These are phyloP conservation scores for Hyaloscypha variabilis DNA, from an alignment of 495 filamentous ascomycete species.

Conservation along the genomic window DNA sequence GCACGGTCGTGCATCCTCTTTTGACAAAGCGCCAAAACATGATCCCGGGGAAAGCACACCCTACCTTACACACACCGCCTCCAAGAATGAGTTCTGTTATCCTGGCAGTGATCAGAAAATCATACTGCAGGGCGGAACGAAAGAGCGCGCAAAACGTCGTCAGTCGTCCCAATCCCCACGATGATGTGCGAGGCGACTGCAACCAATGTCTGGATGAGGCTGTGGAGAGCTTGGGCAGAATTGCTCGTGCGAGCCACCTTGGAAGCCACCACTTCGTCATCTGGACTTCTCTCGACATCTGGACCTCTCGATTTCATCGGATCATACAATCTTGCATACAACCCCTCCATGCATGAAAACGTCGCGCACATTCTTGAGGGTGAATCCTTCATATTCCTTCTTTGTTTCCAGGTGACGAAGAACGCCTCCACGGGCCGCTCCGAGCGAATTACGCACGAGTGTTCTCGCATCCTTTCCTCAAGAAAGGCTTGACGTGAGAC, in stretches of 20 bases:
- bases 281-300: neutral
- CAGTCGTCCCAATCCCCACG: neutral
- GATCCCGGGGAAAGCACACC: neutral
- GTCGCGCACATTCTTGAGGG: neutral
- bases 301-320: neutral
- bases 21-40: neutral
- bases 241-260: neutral
- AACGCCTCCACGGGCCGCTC: neutral
- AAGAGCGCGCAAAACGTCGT: neutral
- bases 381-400: neutral
- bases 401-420: neutral
- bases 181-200: too few species aligned
- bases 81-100: neutral
- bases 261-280: neutral
- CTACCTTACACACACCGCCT: too few species aligned
- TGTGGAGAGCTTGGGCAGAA: neutral
- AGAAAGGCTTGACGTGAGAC: neutral
- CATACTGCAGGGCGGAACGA: neutral
- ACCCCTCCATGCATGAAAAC: neutral
- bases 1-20: neutral
- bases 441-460: neutral
- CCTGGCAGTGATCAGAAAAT: neutral
- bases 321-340: neutral
- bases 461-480: neutral
- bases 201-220: neutral